Conservation (phyloP, 78 protist species). For the Ministeria vibrans region DNA sequence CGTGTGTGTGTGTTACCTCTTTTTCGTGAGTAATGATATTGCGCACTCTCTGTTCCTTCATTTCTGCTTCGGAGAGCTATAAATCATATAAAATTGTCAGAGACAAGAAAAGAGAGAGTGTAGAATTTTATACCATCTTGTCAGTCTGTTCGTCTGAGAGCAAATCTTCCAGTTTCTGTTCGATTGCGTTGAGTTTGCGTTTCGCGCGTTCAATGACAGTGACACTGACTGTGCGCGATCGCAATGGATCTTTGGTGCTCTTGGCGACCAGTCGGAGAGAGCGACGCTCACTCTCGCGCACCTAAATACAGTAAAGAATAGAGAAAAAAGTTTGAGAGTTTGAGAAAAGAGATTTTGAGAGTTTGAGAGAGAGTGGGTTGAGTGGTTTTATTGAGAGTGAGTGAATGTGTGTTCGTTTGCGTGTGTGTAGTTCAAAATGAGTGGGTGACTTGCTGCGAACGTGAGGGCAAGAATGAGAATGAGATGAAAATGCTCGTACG, state of each 20-base stretch:
- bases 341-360: not conserved
- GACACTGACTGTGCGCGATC: no score
- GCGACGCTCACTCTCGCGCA: no score
- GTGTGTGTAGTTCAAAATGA: not conserved
- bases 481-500: slow-evolving; percentile 50
- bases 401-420: not conserved
- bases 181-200: no score
- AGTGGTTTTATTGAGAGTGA: not conserved
- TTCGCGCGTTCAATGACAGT: not conserved
- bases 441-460: not conserved
- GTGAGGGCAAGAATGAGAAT: not conserved
- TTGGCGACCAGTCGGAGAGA: no score
- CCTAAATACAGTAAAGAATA: no score
- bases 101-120: not conserved
- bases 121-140: not conserved
- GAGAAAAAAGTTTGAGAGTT: not conserved
- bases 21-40: not conserved
- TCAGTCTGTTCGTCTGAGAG: not conserved
- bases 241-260: no score
- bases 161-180: no score
- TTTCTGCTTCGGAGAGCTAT: not conserved
- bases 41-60: not conserved
- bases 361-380: not conserved
- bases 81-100: not conserved
- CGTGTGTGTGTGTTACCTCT: no score